These are phyloP conservation scores for Vigna radiata DNA, from an alignment of 306 rosid species.

Conservation along the genomic window DNA sequence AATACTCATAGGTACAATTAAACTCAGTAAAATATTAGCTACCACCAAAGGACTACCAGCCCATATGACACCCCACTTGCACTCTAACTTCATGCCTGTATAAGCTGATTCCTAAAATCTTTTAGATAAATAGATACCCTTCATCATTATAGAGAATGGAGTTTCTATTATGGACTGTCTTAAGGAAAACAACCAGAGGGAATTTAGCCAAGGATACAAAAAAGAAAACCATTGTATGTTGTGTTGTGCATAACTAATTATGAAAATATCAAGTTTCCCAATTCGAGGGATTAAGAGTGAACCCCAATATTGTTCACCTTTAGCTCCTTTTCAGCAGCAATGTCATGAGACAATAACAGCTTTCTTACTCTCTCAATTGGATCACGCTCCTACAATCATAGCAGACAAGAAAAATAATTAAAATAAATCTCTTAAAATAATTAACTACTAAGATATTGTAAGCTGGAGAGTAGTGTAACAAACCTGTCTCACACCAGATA, in stretches of 20 bases:
- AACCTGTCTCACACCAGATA: constrained; percentile 97
- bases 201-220: constrained; percentile 30
- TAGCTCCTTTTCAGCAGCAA: constrained; percentile 88
- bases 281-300: constrained; percentile 22
- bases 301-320: constrained; percentile 61
- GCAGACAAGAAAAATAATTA: constrained; percentile 24
- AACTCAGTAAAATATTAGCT: constrained; percentile 20
- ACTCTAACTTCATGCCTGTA: not conserved
- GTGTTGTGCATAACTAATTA: not conserved
- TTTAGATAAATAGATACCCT: constrained; percentile 9
- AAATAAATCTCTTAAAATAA: constrained; percentile 9
- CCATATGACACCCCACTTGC: not conserved
- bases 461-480: constrained; percentile 23
- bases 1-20: not conserved
- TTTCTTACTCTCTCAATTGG: constrained; percentile 91
- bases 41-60: not conserved
- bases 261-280: constrained; percentile 7
- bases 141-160: constrained; percentile 16
- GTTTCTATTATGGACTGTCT: constrained; percentile 3
- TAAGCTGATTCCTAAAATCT: not conserved
- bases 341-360: constrained; percentile 72
- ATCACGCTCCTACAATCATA: constrained; percentile 85
- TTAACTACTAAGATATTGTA: not conserved
- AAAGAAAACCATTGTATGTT: not conserved
- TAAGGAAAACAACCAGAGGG: not conserved